Evolutionary conservation across 176 grass and related monocot genomes (phyloP).

Genomic region (Bonia amplexicaulis): DNA sequence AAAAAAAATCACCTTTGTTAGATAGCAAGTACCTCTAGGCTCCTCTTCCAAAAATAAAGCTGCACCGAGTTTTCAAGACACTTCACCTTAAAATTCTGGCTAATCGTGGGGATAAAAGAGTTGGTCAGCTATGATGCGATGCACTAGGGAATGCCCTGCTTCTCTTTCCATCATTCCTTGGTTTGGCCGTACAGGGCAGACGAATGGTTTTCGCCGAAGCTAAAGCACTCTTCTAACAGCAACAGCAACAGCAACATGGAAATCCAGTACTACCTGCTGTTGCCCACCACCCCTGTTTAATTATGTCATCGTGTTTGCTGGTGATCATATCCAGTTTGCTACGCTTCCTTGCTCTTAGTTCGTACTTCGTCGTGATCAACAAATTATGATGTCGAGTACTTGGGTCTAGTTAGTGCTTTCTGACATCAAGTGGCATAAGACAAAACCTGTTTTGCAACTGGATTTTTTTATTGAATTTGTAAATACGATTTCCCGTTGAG

Average conservation of each 20-base stretch:
- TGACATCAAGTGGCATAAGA: neutral
- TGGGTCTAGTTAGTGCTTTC: neutral
- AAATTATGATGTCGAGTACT: neutral
- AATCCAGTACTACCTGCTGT: neutral
- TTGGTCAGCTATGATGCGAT: conserved; percentile 12
- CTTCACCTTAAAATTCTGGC: neutral
- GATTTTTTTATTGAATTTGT: neutral
- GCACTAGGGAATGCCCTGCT: conserved; percentile 18
- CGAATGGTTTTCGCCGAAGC: conserved; percentile 11
- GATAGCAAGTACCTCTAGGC: neutral
- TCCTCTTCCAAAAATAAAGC: neutral
- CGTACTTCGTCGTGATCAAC: neutral
- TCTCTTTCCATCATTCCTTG: conserved; percentile 6
- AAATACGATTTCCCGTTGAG: neutral
- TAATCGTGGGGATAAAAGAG: neutral
- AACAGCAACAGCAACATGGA: neutral
- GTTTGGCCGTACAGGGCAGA: neutral
- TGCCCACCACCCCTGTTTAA: neutral
- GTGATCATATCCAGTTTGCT: neutral
- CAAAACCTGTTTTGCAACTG: neutral
- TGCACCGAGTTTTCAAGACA: neutral
- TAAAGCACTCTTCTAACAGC: neutral
- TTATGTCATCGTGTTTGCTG: neutral
- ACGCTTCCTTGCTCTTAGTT: neutral
- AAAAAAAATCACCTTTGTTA: neutral